A percentile compares a stretch with the other conserved stretches of the same genome.
Evolutionary conservation across 768 basidiomycete species (phyloP).

Genomic region (Antrodiella citrinella): DNA sequence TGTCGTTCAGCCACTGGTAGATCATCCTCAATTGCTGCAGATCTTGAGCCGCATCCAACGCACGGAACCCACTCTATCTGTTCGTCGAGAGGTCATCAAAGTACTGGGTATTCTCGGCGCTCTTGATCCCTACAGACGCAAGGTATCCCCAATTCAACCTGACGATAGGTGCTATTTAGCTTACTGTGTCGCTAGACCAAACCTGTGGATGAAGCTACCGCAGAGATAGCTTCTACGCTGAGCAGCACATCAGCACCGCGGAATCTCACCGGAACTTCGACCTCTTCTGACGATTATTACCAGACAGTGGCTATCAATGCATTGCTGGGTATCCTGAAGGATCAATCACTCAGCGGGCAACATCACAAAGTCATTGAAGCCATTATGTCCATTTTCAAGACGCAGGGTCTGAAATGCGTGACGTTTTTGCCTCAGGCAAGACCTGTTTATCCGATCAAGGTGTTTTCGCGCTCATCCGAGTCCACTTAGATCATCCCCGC

Average conservation of each 20-base stretch:
- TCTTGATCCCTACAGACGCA: slow-evolving; percentile 89
- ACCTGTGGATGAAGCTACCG: slow-evolving; percentile 55
- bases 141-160: slow-evolving; percentile 44
- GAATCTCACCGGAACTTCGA: slow-evolving; percentile 48
- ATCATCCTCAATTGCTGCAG: slow-evolving; percentile 86
- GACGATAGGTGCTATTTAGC: background rate
- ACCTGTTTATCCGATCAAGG: background rate
- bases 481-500: slow-evolving; percentile 85
- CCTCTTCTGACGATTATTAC: slow-evolving; percentile 89
- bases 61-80: slow-evolving; percentile 63
- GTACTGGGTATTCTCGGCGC: slow-evolving; percentile 95
- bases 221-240: slow-evolving; percentile 35
- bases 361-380: slow-evolving; percentile 95
- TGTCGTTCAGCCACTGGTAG: slow-evolving; percentile 83
- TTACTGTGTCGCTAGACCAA: slow-evolving; percentile 32
- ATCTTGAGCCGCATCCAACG: slow-evolving; percentile 78
- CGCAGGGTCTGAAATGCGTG: slow-evolving; percentile 93
- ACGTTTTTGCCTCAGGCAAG: slow-evolving; percentile 91
- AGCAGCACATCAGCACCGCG: slow-evolving; percentile 53
- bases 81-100: slow-evolving; percentile 85
- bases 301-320: slow-evolving; percentile 92
- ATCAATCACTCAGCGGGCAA: slow-evolving; percentile 76
- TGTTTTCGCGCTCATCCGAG: slow-evolving; percentile 15
- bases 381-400: slow-evolving; percentile 98
- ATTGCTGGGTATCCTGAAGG: slow-evolving; percentile 79